phyloP scores from a whole-genome alignment of 192 early-diverging fungal genomes.

The Coemansia sp. region DNA sequence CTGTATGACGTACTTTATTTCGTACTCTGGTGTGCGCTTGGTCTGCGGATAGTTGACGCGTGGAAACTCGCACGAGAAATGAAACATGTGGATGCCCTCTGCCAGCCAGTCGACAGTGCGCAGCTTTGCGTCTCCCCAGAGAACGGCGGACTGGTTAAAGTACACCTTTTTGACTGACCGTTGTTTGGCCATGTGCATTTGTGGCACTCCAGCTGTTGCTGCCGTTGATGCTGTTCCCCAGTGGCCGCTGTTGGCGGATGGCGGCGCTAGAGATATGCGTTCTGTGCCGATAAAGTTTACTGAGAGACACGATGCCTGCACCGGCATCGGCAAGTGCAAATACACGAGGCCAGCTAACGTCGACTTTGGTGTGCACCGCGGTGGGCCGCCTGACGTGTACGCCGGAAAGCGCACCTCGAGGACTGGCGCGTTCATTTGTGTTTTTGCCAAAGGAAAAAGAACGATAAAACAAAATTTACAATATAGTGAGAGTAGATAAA shows the following conservation, averaged over 20 bases:
- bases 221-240: not conserved
- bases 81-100: constrained; percentile 48
- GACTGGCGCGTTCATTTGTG: constrained; percentile 13
- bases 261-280: constrained; percentile 36
- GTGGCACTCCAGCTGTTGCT: constrained; percentile 4
- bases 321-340: constrained; percentile 16
- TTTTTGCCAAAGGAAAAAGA: too few species aligned
- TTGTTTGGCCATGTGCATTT: constrained; percentile 14
- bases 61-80: constrained; percentile 54
- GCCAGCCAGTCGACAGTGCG: constrained; percentile 13
- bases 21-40: constrained; percentile 30
- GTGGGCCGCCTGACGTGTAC: constrained; percentile 42
- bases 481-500: not conserved
- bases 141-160: constrained; percentile 40
- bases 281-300: constrained; percentile 42
- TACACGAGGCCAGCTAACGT: constrained; percentile 47
- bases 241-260: constrained; percentile 29
- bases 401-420: constrained; percentile 53
- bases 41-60: constrained; percentile 53
- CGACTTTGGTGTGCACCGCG: constrained; percentile 47
- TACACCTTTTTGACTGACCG: constrained; percentile 39
- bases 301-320: constrained; percentile 28
- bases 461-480: not conserved
- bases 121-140: constrained; percentile 46
- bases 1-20: constrained; percentile 40